A percentile compares a stretch with the other conserved stretches of the same genome.
Conservation (phyloP, 352 stramenopile species). For the Globisporangium alternatum region DNA sequence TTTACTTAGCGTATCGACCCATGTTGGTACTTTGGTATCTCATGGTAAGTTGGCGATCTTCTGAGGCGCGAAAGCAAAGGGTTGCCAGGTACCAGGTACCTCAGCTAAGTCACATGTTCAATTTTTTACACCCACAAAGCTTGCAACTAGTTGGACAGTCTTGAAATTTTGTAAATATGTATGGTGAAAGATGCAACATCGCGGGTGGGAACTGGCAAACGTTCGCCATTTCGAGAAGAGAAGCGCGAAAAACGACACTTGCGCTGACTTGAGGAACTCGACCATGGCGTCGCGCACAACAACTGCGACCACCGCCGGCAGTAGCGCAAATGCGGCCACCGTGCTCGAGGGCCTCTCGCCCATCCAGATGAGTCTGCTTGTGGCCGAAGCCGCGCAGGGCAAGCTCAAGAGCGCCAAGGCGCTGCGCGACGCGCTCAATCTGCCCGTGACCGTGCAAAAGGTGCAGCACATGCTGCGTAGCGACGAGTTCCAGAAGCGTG, state of each 20-base stretch:
- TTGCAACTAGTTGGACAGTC: too few relatives aligned
- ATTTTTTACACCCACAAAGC: too few relatives aligned
- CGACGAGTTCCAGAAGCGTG: conserved; percentile 8
- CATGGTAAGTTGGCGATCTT: too few relatives aligned
- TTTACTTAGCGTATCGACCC: too few relatives aligned
- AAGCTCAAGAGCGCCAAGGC: conserved; percentile 13
- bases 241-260: background rate
- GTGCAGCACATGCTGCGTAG: conserved; percentile 12
- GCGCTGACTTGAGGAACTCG: background rate
- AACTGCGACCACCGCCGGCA: background rate
- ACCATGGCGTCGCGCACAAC: background rate
- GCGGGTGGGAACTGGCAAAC: background rate
- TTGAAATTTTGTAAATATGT: too few relatives aligned
- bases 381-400: conserved; percentile 5
- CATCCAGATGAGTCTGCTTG: background rate
- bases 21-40: too few relatives aligned
- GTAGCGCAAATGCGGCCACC: background rate
- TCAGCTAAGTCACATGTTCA: too few relatives aligned
- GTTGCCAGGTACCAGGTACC: too few relatives aligned
- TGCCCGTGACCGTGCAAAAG: conserved; percentile 4
- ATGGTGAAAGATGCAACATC: too few relatives aligned
- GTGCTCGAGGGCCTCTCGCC: conserved; percentile 6
- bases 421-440: conserved; percentile 15
- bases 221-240: background rate
- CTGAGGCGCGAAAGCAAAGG: too few relatives aligned